Evolutionary conservation across 1,139 yeast species (phyloP).

Genomic region (Yamadazyma aaseri): DNA sequence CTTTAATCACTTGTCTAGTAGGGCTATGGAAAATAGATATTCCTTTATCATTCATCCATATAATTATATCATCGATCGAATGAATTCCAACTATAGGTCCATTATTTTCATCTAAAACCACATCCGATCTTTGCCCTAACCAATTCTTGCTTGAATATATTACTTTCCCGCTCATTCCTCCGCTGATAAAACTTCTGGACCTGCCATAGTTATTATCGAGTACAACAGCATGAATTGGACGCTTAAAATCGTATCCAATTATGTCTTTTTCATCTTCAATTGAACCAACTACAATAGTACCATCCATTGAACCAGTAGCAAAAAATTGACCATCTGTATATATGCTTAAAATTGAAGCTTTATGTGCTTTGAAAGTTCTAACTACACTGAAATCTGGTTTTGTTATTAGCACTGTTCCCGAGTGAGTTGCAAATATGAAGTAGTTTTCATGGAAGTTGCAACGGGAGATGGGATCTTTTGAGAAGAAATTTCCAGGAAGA

Average conservation of each 20-base stretch:
- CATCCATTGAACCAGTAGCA: conserved; percentile 91
- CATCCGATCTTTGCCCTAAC: conserved; percentile 80
- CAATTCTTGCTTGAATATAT: conserved; percentile 75
- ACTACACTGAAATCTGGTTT: conserved; percentile 56
- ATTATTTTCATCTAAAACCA: conserved; percentile 54
- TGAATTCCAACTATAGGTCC: conserved; percentile 75
- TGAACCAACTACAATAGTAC: conserved; percentile 83
- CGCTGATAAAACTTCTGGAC: conserved; percentile 70
- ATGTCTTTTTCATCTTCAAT: conserved; percentile 61
- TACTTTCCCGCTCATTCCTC: conserved; percentile 89
- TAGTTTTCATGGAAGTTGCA: conserved; percentile 57
- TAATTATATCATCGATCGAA: conserved; percentile 56
- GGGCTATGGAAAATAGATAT: conserved; percentile 57
- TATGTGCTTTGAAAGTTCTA: conserved; percentile 77
- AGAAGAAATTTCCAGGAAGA: conserved; percentile 67
- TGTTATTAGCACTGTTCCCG: conserved; percentile 75
- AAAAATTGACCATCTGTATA: conserved; percentile 72
- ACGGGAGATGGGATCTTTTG: conserved; percentile 74
- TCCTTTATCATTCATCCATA: conserved; percentile 89
- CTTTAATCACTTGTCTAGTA: conserved; percentile 44
- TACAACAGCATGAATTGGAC: conserved; percentile 88
- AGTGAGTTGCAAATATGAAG: conserved; percentile 84
- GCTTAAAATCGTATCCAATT: conserved; percentile 73
- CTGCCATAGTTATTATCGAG: conserved; percentile 66
- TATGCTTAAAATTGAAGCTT: conserved; percentile 75